Percentiles rank a stretch among this genome's conserved stretches.
phyloP scores from a whole-genome alignment of 805 yeast species.

The Lachancea dasiensis region DNA sequence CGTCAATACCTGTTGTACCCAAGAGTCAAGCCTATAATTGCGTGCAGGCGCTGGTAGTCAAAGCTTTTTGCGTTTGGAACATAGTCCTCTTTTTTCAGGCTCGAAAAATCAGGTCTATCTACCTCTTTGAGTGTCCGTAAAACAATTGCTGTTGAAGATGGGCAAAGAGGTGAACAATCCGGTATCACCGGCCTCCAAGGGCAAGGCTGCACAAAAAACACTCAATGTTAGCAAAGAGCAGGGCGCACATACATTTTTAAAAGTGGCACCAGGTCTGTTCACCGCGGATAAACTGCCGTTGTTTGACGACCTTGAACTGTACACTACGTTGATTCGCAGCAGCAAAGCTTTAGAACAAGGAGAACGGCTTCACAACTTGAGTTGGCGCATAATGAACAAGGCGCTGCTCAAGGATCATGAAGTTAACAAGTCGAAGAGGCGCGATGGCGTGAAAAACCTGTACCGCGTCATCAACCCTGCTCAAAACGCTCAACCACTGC shows the following conservation, averaged over 20 bases:
- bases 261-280: slow-evolving; percentile 30
- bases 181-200: not conserved
- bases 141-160: not conserved
- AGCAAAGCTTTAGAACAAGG: slow-evolving; percentile 28
- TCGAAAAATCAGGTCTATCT: no score
- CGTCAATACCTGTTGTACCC: no score
- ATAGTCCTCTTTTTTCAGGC: no score
- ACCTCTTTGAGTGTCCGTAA: no score
- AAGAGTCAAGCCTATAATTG: no score
- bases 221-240: not conserved
- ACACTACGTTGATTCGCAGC: slow-evolving; percentile 24
- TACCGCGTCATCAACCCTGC: slow-evolving; percentile 27
- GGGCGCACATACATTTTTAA: slow-evolving; percentile 17
- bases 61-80: no score
- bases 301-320: slow-evolving; percentile 29
- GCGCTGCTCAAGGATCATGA: slow-evolving; percentile 22
- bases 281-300: slow-evolving; percentile 27
- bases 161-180: not conserved
- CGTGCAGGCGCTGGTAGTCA: no score
- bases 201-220: not conserved
- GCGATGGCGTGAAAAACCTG: slow-evolving; percentile 32
- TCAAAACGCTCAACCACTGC: slow-evolving; percentile 1
- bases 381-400: slow-evolving; percentile 32
- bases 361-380: slow-evolving; percentile 29
- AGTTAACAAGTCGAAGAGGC: slow-evolving; percentile 27